These are phyloP conservation scores for Tylopilus plumbeoviolaceoides DNA, from an alignment of 768 basidiomycete species.

Conservation along the genomic window DNA sequence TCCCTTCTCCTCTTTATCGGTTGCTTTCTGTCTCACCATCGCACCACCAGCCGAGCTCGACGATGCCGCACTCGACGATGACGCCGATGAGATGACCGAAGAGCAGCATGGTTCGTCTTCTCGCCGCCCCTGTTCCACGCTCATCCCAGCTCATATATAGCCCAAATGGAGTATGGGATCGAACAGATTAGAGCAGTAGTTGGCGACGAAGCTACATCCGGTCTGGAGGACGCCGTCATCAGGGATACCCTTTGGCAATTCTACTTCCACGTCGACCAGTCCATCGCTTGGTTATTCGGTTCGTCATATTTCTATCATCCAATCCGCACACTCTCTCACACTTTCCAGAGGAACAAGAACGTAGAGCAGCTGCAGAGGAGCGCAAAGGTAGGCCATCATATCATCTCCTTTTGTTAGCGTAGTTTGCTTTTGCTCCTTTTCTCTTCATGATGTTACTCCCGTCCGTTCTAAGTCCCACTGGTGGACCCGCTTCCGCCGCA, in stretches of 20 bases:
- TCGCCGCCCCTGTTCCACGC: background rate
- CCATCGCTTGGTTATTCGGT: conserved; percentile 75
- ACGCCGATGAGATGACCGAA: conserved; percentile 74
- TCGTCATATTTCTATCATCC: conserved; percentile 23
- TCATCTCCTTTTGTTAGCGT: conserved; percentile 24
- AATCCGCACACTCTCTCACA: background rate
- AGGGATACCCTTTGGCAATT: conserved; percentile 81
- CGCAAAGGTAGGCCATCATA: conserved; percentile 75
- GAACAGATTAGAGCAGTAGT: conserved; percentile 65
- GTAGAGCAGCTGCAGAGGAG: conserved; percentile 58
- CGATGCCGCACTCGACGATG: conserved; percentile 75
- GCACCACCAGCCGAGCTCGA: conserved; percentile 72
- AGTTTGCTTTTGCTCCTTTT: conserved; percentile 33
- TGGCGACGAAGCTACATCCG: conserved; percentile 60
- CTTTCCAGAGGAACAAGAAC: conserved; percentile 61
- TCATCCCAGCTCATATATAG: conserved; percentile 33
- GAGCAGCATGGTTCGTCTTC: conserved; percentile 68
- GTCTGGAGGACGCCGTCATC: conserved; percentile 70
- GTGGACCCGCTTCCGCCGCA: conserved; percentile 35
- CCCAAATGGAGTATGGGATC: conserved; percentile 66
- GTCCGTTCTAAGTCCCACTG: conserved; percentile 30
- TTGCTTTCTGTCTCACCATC: background rate
- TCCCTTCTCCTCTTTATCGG: background rate
- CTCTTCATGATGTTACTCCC: conserved; percentile 29
- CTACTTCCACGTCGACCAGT: conserved; percentile 80